Percentiles rank a stretch among this genome's conserved stretches.
Conservation (phyloP, 75 land plant species). For the Picea sitchensis region DNA sequence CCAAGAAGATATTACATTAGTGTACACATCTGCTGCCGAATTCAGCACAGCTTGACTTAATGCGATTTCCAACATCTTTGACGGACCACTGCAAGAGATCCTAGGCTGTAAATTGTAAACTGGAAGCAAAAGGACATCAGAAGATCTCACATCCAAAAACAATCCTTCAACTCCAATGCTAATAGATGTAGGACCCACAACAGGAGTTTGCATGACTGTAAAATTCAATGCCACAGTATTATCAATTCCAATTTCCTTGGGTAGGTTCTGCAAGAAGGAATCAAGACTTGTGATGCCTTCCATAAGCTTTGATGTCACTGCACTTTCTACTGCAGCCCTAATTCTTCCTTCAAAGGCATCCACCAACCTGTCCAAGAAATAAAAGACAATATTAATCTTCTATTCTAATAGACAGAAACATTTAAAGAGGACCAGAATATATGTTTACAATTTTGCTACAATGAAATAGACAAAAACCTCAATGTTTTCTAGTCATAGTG, state of each 20-base stretch:
- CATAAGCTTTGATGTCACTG: slow-evolving; percentile 46
- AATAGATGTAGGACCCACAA: slow-evolving; percentile 42
- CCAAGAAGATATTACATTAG: slow-evolving; percentile 37
- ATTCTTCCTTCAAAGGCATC: slow-evolving; percentile 67
- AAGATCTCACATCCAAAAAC: slow-evolving; percentile 20
- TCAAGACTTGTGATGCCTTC: slow-evolving; percentile 55
- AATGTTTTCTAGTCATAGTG: too few relatives aligned
- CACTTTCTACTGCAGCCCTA: slow-evolving; percentile 58
- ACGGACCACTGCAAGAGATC: slow-evolving; percentile 30
- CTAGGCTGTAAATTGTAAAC: slow-evolving; percentile 16
- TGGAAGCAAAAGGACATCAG: not conserved
- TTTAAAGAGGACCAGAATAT: too few relatives aligned
- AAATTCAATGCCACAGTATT: slow-evolving; percentile 56
- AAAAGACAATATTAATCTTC: too few relatives aligned
- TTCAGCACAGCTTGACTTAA: slow-evolving; percentile 69
- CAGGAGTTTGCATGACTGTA: slow-evolving; percentile 61
- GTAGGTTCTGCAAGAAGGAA: slow-evolving; percentile 46
- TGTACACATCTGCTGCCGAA: slow-evolving; percentile 59
- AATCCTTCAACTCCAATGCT: slow-evolving; percentile 74
- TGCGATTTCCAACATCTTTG: slow-evolving; percentile 73
- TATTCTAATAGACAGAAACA: too few relatives aligned
- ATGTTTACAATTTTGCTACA: too few relatives aligned
- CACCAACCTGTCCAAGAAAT: too few relatives aligned
- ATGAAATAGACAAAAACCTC: too few relatives aligned
- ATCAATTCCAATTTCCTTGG: slow-evolving; percentile 52